phyloP scores from a whole-genome alignment of 2,329 filamentous ascomycete species.

The Neocatenulostroma microsporum region DNA sequence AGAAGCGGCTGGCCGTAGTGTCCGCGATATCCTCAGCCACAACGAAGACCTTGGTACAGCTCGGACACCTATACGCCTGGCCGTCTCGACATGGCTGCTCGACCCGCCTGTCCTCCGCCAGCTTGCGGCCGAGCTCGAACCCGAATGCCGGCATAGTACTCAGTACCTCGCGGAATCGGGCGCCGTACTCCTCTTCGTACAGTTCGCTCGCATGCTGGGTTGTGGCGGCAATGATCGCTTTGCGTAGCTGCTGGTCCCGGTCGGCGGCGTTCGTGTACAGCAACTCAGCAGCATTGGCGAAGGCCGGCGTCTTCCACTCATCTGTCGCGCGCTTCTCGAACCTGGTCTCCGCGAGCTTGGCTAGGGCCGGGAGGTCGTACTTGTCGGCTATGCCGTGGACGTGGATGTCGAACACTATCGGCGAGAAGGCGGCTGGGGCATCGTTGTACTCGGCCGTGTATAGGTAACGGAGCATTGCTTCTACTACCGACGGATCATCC shows the following conservation, averaged over 20 bases:
- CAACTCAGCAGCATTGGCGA: neutral
- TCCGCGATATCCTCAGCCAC: too few relatives aligned
- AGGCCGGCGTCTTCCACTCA: neutral
- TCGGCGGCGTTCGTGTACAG: neutral
- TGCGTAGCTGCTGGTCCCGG: neutral
- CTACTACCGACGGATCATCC: too few relatives aligned
- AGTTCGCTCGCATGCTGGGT: neutral
- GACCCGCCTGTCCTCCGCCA: neutral
- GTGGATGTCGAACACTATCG: neutral
- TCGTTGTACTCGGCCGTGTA: slow-evolving; percentile 7
- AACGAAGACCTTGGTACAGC: too few relatives aligned
- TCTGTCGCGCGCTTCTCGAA: neutral
- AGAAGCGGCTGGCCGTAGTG: too few relatives aligned
- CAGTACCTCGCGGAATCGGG: neutral
- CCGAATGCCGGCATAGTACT: neutral
- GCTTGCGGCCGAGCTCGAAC: neutral
- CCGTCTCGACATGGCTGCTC: neutral
- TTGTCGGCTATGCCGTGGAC: slow-evolving; percentile 1
- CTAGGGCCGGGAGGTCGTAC: neutral
- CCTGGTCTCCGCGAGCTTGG: neutral
- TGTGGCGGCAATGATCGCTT: neutral
- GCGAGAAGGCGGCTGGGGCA: neutral
- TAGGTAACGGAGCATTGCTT: slow-evolving; percentile 8
- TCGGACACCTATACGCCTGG: too few relatives aligned
- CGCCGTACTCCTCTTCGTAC: neutral